Evolutionary conservation across 257 asterid species (phyloP).

Genomic region (Misopates orontium): DNA sequence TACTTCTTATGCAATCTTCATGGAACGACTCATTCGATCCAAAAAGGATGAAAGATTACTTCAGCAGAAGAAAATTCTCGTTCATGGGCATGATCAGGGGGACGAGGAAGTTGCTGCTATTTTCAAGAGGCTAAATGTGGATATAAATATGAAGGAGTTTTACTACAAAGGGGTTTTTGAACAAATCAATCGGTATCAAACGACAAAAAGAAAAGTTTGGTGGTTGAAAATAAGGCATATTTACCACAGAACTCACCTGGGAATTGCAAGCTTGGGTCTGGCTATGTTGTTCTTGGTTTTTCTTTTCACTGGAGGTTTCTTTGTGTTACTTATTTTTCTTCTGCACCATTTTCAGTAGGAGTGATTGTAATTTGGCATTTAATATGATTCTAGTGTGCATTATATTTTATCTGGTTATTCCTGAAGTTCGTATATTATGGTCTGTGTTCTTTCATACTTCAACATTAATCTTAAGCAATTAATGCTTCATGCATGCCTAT

Average conservation of each 20-base stretch:
- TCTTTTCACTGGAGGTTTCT: constrained; percentile 33
- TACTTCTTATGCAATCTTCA: constrained; percentile 38
- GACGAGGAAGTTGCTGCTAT: constrained; percentile 36
- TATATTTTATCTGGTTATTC: too few relatives aligned
- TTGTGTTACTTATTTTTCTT: constrained; percentile 24
- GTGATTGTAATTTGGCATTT: too few relatives aligned
- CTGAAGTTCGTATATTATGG: too few relatives aligned
- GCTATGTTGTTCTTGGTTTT: constrained; percentile 32
- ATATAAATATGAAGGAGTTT: constrained; percentile 35
- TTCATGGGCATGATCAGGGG: constrained; percentile 21
- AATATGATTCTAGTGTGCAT: too few relatives aligned
- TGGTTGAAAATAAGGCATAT: constrained; percentile 25
- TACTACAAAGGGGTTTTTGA: constrained; percentile 49
- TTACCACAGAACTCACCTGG: constrained; percentile 30
- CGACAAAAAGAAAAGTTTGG: constrained; percentile 27
- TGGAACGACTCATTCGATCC: constrained; percentile 37
- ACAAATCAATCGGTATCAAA: constrained; percentile 28
- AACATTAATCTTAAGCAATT: too few relatives aligned
- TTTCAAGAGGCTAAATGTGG: constrained; percentile 36
- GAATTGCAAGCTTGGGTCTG: constrained; percentile 35
- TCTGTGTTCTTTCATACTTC: too few relatives aligned
- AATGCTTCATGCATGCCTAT: too few relatives aligned
- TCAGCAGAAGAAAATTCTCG: constrained; percentile 32
- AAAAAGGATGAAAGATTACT: constrained; percentile 42
- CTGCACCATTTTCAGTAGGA: constrained; percentile 44